Evolutionary conservation across 108 stramenopile genomes (phyloP).

Genomic region (Pseudonitzschia delicatissima): DNA sequence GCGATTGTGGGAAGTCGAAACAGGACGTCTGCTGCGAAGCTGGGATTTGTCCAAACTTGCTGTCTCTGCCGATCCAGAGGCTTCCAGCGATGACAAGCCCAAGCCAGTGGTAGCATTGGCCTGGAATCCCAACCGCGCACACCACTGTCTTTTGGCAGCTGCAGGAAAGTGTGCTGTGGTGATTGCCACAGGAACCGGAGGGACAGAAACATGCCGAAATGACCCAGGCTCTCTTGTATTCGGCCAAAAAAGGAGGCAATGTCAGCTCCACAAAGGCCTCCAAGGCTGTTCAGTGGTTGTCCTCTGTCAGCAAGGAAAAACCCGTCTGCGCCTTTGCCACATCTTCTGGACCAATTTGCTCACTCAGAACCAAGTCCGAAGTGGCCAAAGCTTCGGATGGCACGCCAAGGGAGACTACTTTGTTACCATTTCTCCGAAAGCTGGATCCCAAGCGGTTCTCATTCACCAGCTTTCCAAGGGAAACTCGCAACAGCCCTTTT

Average conservation of each 20-base stretch:
- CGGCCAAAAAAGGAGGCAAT: constrained; percentile 62
- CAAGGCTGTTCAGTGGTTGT: constrained; percentile 74
- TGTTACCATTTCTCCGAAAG: constrained; percentile 85
- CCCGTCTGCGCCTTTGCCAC: constrained; percentile 54
- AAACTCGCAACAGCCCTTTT: constrained; percentile 92
- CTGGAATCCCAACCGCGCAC: constrained; percentile 92
- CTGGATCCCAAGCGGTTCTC: constrained; percentile 78
- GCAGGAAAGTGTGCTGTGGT: constrained; percentile 79
- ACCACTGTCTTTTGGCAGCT: constrained; percentile 83
- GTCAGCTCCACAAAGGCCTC: constrained; percentile 71
- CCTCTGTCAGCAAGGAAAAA: constrained; percentile 21
- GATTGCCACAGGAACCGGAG: constrained; percentile 88
- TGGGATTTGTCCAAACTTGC: constrained; percentile 60
- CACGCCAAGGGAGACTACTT: constrained; percentile 98
- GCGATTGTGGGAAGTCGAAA: constrained; percentile 94
- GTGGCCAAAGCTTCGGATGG: constrained; percentile 82
- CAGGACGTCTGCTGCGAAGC: constrained; percentile 66
- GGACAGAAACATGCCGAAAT: constrained; percentile 71
- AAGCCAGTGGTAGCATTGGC: constrained; percentile 67
- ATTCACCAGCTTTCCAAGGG: constrained; percentile 95
- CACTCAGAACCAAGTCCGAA: constrained; percentile 60
- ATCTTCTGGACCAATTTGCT: constrained; percentile 54
- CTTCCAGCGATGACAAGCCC: not conserved
- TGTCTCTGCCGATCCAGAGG: constrained; percentile 28
- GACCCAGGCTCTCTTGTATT: constrained; percentile 81